Conservation (phyloP, 176 grass and related monocot species). For the Avena sativa region DNA sequence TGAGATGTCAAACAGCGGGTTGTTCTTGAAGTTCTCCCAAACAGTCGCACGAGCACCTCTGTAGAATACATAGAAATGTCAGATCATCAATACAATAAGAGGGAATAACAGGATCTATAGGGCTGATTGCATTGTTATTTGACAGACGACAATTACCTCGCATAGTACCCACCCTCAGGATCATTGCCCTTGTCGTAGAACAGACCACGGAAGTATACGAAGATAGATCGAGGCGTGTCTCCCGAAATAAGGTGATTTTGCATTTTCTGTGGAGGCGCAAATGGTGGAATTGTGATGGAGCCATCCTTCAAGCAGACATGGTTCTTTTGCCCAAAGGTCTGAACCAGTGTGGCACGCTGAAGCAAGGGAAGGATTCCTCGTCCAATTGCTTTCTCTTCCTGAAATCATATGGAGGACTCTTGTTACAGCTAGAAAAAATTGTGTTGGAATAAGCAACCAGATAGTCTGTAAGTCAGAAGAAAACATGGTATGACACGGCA, state of each 20-base stretch:
- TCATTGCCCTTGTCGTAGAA: slow-evolving; percentile 90
- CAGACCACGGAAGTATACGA: slow-evolving; percentile 90
- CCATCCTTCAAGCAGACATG: slow-evolving; percentile 94
- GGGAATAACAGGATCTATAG: neutral
- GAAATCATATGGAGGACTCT: slow-evolving; percentile 19
- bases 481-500: neutral
- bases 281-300: slow-evolving; percentile 92
- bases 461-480: neutral
- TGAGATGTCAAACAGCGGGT: slow-evolving; percentile 92
- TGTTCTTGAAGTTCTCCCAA: slow-evolving; percentile 98
- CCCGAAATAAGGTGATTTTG: slow-evolving; percentile 76
- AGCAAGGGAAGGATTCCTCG: slow-evolving; percentile 87
- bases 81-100: neutral
- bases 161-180: slow-evolving; percentile 92
- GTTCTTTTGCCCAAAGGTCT: slow-evolving; percentile 95
- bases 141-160: slow-evolving; percentile 54
- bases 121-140: neutral
- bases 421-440: slow-evolving; percentile 35
- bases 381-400: slow-evolving; percentile 95
- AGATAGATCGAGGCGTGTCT: slow-evolving; percentile 83
- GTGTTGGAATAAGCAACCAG: slow-evolving; percentile 7
- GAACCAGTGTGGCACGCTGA: slow-evolving; percentile 84
- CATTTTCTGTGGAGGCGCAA: slow-evolving; percentile 89
- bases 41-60: slow-evolving; percentile 89
- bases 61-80: slow-evolving; percentile 25